phyloP scores from a whole-genome alignment of 192 early-diverging fungal genomes.

The Rhizophagus clarus region DNA sequence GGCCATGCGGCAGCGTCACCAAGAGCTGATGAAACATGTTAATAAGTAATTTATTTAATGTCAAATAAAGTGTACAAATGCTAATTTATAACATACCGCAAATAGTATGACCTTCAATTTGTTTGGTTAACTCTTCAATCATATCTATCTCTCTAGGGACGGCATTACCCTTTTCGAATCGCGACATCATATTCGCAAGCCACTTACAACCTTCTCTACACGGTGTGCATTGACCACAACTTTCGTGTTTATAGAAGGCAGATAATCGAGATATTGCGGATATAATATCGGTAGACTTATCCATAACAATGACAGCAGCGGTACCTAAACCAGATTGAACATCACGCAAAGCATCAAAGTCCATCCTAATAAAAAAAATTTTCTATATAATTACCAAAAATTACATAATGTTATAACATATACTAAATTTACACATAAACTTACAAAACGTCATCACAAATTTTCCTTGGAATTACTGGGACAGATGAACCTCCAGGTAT shows the following conservation, averaged over 20 bases:
- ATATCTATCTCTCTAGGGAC: slow-evolving; percentile 89
- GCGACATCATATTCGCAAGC: slow-evolving; percentile 95
- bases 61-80: not conserved
- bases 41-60: not conserved
- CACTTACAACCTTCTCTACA: slow-evolving; percentile 96
- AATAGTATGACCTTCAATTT: slow-evolving; percentile 99
- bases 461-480: slow-evolving; percentile 79
- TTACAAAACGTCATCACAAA: slow-evolving; percentile 85
- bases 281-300: slow-evolving; percentile 96
- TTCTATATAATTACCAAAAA: not conserved
- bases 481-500: slow-evolving; percentile 98
- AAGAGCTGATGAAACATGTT: slow-evolving; percentile 58
- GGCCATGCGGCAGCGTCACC: slow-evolving; percentile 99
- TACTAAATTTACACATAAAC: not conserved
- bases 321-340: slow-evolving; percentile 93
- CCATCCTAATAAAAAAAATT: slow-evolving; percentile 66
- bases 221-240: slow-evolving; percentile 98
- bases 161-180: slow-evolving; percentile 89
- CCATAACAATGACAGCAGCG: slow-evolving; percentile 98
- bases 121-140: slow-evolving; percentile 91
- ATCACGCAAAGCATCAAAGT: slow-evolving; percentile 97
- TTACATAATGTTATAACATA: not conserved
- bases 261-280: slow-evolving; percentile 88
- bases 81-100: slow-evolving; percentile 50
- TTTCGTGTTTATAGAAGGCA: slow-evolving; percentile 97